A percentile compares a stretch with the other conserved stretches of the same genome.
phyloP scores from a whole-genome alignment of 805 yeast species.

The Ogataea pilisensis region DNA sequence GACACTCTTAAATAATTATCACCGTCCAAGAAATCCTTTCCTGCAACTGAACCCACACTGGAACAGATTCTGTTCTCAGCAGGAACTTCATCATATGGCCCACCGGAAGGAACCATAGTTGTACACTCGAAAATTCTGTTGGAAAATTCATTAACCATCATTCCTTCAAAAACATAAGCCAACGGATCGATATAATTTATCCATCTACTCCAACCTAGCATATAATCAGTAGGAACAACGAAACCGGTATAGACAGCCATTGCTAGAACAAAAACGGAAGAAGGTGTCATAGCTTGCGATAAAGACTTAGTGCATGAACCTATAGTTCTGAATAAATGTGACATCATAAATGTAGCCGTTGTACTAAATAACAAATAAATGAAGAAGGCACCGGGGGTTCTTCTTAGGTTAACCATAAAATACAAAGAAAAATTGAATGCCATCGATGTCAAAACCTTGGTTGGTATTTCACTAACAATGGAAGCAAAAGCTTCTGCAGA shows the following conservation, averaged over 20 bases:
- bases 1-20: constrained; percentile 46
- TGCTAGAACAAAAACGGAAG: constrained; percentile 45
- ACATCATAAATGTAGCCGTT: constrained; percentile 46
- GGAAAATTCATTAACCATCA: constrained; percentile 53
- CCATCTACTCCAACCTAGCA: constrained; percentile 67
- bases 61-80: constrained; percentile 14
- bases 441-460: constrained; percentile 41
- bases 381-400: constrained; percentile 52
- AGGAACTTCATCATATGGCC: constrained; percentile 20
- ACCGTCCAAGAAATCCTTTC: constrained; percentile 47
- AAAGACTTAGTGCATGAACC: constrained; percentile 46
- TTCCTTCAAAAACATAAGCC: constrained; percentile 51
- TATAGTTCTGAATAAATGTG: constrained; percentile 49
- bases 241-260: constrained; percentile 53
- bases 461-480: constrained; percentile 53
- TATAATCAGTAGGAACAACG: constrained; percentile 50
- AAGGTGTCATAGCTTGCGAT: constrained; percentile 56
- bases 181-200: constrained; percentile 57
- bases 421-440: constrained; percentile 48
- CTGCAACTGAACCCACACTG: constrained; percentile 53
- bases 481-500: constrained; percentile 59
- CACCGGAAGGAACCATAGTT: constrained; percentile 35
- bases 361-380: constrained; percentile 43
- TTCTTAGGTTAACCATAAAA: constrained; percentile 49
- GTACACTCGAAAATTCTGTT: constrained; percentile 42